Evolutionary conservation across 2,329 filamentous ascomycete species (phyloP), one percentile per base, ranked within the genome.

Genomic region (Aspergillus sp.): DNA sequence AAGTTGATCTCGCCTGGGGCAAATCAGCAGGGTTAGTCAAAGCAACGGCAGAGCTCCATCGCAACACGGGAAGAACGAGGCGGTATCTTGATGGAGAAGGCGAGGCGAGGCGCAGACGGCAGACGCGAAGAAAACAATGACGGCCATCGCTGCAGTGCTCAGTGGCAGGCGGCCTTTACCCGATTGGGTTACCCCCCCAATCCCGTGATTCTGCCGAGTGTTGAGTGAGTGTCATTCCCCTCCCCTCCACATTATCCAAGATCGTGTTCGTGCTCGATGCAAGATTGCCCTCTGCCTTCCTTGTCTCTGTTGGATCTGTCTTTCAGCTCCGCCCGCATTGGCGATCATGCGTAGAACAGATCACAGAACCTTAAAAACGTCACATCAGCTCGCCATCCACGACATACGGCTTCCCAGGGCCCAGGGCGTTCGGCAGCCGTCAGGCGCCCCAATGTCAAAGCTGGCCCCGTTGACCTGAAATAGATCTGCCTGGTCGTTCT

Each of bases 321-420:
- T 44, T 35, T 58, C 56, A 58, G 56, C 56, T 58, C 47, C 56
- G 56, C 56, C 56, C 55, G 51, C 56, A 21, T 27, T 40, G 56
- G 41, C 21, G 51, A 51, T 51, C 50, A 21, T 50, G 45, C 27
- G 8, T 37, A 40, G 40, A 46, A 23, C 40, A 17, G 31, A 46
- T 43, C 47, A 41, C 41, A 35, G 49, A 58, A 58, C 46, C 33
- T 51, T 55, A 55, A 55, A 51, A 33, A 31, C 15, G 21, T 47
- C 19, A 21, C 33, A 50, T 58, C 51, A 58, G 51, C 56, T 55
- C 56, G 51, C 56, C 51, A 47, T 55, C 25, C 19, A 41, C 49
- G 17, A 17, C 39, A 23, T 37, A 14, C 27, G 35, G 21, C 37
- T 33, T 39, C 52, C 17, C n/a, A 39, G 51, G 33, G 12, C 35